phyloP scores from a whole-genome alignment of 306 rosid species.

The Cercis canadensis region DNA sequence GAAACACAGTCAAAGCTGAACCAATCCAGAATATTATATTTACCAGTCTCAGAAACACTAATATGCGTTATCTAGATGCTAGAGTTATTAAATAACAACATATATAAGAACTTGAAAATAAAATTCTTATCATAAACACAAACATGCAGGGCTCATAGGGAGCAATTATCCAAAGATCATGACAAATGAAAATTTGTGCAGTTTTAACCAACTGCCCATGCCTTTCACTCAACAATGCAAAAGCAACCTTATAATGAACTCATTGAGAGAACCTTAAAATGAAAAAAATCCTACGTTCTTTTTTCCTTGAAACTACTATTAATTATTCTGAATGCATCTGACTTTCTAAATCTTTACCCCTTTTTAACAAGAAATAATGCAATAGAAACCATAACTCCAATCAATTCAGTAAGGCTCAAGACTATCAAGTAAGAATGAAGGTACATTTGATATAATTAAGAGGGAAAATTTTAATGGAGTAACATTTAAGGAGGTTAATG shows the following conservation, averaged over 20 bases:
- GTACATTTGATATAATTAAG: no score
- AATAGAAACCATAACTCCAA: background rate
- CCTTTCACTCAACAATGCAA: background rate
- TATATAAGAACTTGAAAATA: no score
- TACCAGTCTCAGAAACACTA: no score
- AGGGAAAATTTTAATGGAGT: no score
- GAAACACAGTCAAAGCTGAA: no score
- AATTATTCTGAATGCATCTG: background rate
- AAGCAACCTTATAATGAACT: no score
- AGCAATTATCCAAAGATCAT: background rate
- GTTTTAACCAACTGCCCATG: background rate
- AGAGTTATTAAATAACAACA: no score
- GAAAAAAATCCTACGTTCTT: no score
- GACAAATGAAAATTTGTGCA: background rate
- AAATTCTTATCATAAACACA: background rate
- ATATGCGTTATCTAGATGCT: no score
- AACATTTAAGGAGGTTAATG: no score
- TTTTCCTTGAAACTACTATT: background rate
- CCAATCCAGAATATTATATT: no score
- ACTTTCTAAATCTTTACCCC: background rate
- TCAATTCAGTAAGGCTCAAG: background rate
- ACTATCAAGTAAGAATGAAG: background rate
- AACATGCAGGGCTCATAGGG: background rate
- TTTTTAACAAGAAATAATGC: constrained; percentile 1
- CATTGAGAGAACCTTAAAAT: no score